phyloP scores from a whole-genome alignment of 1,284 basidiomycete genomes.

The Neonothopanus nambi region DNA sequence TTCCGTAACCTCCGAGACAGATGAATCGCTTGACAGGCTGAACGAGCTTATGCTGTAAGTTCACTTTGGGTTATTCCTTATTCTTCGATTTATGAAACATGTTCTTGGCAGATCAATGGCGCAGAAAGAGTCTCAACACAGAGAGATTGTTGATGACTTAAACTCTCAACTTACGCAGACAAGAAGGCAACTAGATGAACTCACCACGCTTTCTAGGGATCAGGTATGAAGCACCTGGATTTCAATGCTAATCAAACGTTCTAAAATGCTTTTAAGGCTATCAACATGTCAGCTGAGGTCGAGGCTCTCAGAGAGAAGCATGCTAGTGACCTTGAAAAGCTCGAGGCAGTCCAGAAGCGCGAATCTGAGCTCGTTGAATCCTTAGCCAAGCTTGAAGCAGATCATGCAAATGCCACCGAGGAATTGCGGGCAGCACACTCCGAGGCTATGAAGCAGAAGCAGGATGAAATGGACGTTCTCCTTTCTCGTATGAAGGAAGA shows the following conservation, averaged over 20 bases:
- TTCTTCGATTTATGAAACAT: conserved; percentile 13
- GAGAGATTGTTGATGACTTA: conserved; percentile 73
- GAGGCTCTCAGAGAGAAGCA: conserved; percentile 71
- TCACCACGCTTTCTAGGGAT: conserved; percentile 76
- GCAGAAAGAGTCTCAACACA: conserved; percentile 87
- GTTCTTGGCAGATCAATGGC: conserved; percentile 83
- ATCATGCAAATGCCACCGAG: conserved; percentile 49
- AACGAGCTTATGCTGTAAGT: conserved; percentile 87
- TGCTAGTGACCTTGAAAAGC: conserved; percentile 45
- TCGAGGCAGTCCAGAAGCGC: conserved; percentile 57
- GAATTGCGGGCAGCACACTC: conserved; percentile 56
- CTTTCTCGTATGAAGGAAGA: conserved; percentile 44
- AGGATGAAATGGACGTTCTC: conserved; percentile 50
- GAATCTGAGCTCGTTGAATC: conserved; percentile 55
- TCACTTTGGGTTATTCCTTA: conserved; percentile 11
- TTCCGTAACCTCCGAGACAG: conserved; percentile 49
- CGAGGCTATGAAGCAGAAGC: conserved; percentile 51
- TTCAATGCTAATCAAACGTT: neutral
- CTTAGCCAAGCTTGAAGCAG: conserved; percentile 49
- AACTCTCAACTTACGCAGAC: conserved; percentile 67
- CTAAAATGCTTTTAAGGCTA: conserved; percentile 45
- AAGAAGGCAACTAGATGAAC: conserved; percentile 76
- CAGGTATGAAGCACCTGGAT: conserved; percentile 51
- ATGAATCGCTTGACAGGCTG: conserved; percentile 71
- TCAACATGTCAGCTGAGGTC: conserved; percentile 86